Evolutionary conservation across 1,284 basidiomycete genomes (phyloP).

Genomic region (Moesziomyces globuligerus): DNA sequence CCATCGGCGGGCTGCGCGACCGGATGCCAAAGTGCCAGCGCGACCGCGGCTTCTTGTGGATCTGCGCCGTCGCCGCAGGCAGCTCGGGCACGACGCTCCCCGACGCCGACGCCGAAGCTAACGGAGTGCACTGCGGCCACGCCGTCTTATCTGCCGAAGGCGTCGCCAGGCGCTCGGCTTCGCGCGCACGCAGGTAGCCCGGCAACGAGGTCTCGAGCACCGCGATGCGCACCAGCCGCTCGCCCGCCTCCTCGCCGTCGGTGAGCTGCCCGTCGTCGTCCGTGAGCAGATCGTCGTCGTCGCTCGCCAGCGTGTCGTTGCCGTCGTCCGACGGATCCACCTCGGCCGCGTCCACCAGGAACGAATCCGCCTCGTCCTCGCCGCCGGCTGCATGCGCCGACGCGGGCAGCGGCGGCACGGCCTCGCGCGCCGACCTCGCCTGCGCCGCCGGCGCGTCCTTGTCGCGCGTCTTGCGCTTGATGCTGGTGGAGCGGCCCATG

Average conservation of each 20-base stretch:
- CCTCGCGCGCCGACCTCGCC: slow-evolving; percentile 11
- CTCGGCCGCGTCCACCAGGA: slow-evolving; percentile 41
- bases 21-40: slow-evolving; percentile 97
- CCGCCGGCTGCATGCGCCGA: slow-evolving; percentile 15
- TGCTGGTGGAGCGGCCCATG: slow-evolving; percentile 50
- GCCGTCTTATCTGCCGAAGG: slow-evolving; percentile 39
- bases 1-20: slow-evolving; percentile 94
- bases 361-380: slow-evolving; percentile 32
- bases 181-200: slow-evolving; percentile 28
- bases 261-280: slow-evolving; percentile 52
- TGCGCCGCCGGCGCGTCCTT: slow-evolving; percentile 12
- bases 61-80: slow-evolving; percentile 32
- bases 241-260: slow-evolving; percentile 46
- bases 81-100: slow-evolving; percentile 11
- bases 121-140: slow-evolving; percentile 42
- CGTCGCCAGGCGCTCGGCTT: slow-evolving; percentile 37
- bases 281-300: slow-evolving; percentile 52
- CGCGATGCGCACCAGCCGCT: slow-evolving; percentile 38
- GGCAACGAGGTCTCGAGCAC: slow-evolving; percentile 59
- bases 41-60: slow-evolving; percentile 68
- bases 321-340: slow-evolving; percentile 56
- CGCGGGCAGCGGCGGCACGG: slow-evolving; percentile 22
- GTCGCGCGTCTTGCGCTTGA: slow-evolving; percentile 41
- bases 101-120: slow-evolving; percentile 13
- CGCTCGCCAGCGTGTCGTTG: slow-evolving; percentile 47